Conservation (phyloP, 257 asterid species). For the Paraleonurus japonicus region DNA sequence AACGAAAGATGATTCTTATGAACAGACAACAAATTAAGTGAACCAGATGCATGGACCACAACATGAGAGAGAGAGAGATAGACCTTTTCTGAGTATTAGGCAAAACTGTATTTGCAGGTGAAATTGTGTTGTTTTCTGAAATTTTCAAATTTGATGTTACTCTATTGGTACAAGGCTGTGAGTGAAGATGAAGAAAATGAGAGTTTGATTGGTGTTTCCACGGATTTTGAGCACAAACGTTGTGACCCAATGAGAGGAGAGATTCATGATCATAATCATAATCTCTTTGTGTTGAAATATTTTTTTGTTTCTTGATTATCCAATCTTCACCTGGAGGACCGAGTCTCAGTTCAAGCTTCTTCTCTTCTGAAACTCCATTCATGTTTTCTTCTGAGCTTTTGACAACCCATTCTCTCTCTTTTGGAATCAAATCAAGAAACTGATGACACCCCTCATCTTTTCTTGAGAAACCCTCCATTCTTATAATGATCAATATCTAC, state of each 20-base stretch:
- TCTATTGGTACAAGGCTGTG: constrained; percentile 43
- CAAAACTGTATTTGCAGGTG: constrained; percentile 55
- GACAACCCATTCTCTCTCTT: constrained; percentile 34
- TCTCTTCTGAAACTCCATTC: constrained; percentile 50
- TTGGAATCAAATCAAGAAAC: constrained; percentile 53
- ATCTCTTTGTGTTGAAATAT: not conserved
- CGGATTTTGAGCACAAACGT: constrained; percentile 27
- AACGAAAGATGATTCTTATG: no score
- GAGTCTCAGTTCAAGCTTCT: constrained; percentile 64
- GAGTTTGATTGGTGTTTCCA: constrained; percentile 37
- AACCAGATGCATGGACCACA: constrained; percentile 28
- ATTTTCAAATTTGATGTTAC: constrained; percentile 34
- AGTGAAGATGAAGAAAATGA: constrained; percentile 47
- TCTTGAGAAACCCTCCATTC: constrained; percentile 58
- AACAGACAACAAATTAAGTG: constrained; percentile 27
- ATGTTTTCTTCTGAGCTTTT: constrained; percentile 32
- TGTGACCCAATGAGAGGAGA: constrained; percentile 23
- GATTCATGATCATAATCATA: no score
- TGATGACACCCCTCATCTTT: constrained; percentile 48
- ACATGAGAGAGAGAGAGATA: constrained; percentile 40
- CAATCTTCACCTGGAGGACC: constrained; percentile 81
- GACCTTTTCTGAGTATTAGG: constrained; percentile 72
- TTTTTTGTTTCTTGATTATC: constrained; percentile 28
- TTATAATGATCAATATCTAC: not conserved
- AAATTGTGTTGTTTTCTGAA: constrained; percentile 47